phyloP scores from a whole-genome alignment of 352 stramenopile species.

The Blastocystis sp. region DNA sequence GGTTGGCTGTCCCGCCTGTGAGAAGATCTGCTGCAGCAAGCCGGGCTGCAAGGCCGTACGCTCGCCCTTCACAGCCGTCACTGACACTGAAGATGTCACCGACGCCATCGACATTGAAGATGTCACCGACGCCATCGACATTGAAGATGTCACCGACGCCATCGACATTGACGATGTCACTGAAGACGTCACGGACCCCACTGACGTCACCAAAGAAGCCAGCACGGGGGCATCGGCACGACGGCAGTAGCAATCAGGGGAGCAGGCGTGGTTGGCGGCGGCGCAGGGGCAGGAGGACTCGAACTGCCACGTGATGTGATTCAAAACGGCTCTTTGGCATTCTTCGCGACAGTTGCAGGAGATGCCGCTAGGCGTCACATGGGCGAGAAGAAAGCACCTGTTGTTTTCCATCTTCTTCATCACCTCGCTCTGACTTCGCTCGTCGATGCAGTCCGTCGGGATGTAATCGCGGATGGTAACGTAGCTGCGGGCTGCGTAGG shows the following conservation, averaged over 20 bases:
- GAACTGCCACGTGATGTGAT: conserved; percentile 54
- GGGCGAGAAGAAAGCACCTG: too few species aligned
- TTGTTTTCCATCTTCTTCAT: conserved; percentile 21
- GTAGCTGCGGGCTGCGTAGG: conserved; percentile 39
- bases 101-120: not conserved
- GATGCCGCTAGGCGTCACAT: not conserved
- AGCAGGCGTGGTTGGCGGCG: not conserved
- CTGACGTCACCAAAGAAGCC: not conserved
- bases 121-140: not conserved
- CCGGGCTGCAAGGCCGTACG: not conserved
- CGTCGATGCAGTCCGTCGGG: not conserved
- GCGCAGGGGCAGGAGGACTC: conserved; percentile 53
- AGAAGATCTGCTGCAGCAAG: not conserved
- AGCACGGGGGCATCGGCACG: not conserved
- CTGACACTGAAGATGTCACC: not conserved
- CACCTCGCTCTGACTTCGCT: not conserved
- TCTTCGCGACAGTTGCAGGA: not conserved
- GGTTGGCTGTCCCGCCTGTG: not conserved
- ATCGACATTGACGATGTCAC: not conserved
- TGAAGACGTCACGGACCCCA: too few species aligned
- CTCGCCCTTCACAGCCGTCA: not conserved
- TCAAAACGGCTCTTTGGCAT: not conserved
- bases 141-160: not conserved
- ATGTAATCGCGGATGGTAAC: conserved; percentile 9
- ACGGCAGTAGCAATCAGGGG: not conserved